A percentile compares a stretch with the other conserved stretches of the same genome.
Evolutionary conservation across 2,329 filamentous ascomycete species (phyloP).

Genomic region (Cucurbitaria berberidis): DNA sequence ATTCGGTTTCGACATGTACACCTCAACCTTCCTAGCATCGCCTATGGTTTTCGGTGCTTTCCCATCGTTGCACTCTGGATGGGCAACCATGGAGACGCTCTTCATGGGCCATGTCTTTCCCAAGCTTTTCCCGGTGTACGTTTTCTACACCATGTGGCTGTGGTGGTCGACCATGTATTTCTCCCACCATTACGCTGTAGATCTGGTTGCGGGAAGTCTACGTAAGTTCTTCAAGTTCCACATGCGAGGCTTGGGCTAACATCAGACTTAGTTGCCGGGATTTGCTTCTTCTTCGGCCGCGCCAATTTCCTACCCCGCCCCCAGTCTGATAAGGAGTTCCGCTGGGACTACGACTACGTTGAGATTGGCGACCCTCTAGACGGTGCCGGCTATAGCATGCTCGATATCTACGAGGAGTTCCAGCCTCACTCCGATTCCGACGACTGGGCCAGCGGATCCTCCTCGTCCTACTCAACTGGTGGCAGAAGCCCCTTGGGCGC

Average conservation of each 20-base stretch:
- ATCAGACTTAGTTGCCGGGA: conserved; percentile 61
- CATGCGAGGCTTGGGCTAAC: conserved; percentile 25
- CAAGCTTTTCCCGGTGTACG: conserved; percentile 76
- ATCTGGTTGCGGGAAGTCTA: conserved; percentile 84
- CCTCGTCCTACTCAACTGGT: conserved; percentile 73
- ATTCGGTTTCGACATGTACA: conserved; percentile 92
- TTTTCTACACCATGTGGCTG: conserved; percentile 87
- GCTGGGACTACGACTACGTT: conserved; percentile 96
- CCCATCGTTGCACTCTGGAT: conserved; percentile 88
- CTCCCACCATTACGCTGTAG: conserved; percentile 95
- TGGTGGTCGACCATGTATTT: conserved; percentile 99
- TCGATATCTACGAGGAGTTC: conserved; percentile 62
- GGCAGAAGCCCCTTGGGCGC: conserved; percentile 60
- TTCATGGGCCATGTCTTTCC: conserved; percentile 96
- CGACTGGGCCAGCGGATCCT: conserved; percentile 89
- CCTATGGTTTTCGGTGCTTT: conserved; percentile 95
- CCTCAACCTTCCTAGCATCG: conserved; percentile 86
- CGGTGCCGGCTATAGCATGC: conserved; percentile 58
- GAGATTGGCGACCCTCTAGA: conserved; percentile 74
- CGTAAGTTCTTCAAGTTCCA: conserved; percentile 38
- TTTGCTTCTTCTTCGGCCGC: conserved; percentile 82
- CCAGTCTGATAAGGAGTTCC: conserved; percentile 82
- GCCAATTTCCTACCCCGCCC: conserved; percentile 80
- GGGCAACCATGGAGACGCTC: conserved; percentile 85
- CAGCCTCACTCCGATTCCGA: conserved; percentile 70